Conservation (phyloP, 441 rosid species). For the Biscutella laevigata region DNA sequence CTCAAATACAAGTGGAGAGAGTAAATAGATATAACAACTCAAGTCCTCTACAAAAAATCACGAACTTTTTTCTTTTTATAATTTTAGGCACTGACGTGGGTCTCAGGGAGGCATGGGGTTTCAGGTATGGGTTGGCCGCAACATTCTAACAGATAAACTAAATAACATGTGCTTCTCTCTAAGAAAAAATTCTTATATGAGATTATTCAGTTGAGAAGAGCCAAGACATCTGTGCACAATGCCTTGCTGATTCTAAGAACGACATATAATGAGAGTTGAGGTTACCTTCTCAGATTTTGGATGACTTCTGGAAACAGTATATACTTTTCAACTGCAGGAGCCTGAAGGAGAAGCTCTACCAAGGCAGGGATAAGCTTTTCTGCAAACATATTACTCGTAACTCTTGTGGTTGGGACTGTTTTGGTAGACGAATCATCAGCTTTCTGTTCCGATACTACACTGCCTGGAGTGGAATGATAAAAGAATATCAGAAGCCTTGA, state of each 20-base stretch:
- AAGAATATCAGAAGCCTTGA: conserved; percentile 18
- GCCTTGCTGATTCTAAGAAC: neutral
- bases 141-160: neutral
- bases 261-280: conserved; percentile 9
- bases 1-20: neutral
- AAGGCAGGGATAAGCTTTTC: conserved; percentile 80
- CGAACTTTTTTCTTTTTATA: neutral
- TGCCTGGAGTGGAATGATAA: conserved; percentile 31
- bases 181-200: neutral
- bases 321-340: conserved; percentile 66
- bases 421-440: conserved; percentile 31
- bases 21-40: neutral
- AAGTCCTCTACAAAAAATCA: conserved; percentile 2
- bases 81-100: neutral
- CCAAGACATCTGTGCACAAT: neutral
- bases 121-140: neutral
- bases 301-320: conserved; percentile 73
- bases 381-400: conserved; percentile 55
- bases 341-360: conserved; percentile 66
- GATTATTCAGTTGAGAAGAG: conserved; percentile 6
- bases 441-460: conserved; percentile 31
- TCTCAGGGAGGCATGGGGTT: neutral
- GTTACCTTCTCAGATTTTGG: conserved; percentile 81
- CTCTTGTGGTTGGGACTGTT: conserved; percentile 28
- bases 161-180: conserved; percentile 2